Percentiles rank a stretch among this genome's conserved stretches.
These are phyloP conservation scores for Kluyveromyces nonfermentans DNA, from an alignment of 805 yeast species.

Conservation along the genomic window DNA sequence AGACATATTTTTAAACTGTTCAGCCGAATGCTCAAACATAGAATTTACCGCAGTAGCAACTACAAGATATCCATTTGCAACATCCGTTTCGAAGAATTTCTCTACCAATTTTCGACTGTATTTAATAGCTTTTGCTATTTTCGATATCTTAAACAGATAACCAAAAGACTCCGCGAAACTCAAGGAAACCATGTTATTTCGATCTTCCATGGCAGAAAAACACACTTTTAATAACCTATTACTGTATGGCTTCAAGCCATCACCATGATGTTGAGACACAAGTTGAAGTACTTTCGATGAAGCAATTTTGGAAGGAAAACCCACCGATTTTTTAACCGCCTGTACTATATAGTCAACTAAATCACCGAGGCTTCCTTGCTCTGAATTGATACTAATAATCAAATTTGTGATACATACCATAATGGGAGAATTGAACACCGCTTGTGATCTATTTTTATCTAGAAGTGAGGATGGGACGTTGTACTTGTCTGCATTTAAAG, in stretches of 20 bases:
- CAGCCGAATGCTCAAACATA: slow-evolving; percentile 59
- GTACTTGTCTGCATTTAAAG: slow-evolving; percentile 82
- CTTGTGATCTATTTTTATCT: slow-evolving; percentile 66
- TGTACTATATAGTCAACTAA: slow-evolving; percentile 41
- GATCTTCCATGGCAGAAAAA: slow-evolving; percentile 50
- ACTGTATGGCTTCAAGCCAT: slow-evolving; percentile 39
- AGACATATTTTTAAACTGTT: slow-evolving; percentile 52
- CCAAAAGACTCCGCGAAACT: slow-evolving; percentile 80
- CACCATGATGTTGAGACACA: slow-evolving; percentile 48
- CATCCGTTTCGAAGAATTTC: slow-evolving; percentile 51
- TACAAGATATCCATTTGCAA: slow-evolving; percentile 33
- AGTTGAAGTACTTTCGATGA: slow-evolving; percentile 66
- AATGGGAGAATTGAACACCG: slow-evolving; percentile 74
- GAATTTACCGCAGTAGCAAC: slow-evolving; percentile 58
- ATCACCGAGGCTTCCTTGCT: slow-evolving; percentile 32
- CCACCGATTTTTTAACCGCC: slow-evolving; percentile 64
- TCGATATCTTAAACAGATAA: slow-evolving; percentile 56
- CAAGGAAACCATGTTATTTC: slow-evolving; percentile 61
- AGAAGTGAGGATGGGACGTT: slow-evolving; percentile 61
- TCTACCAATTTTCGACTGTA: slow-evolving; percentile 43
- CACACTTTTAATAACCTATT: slow-evolving; percentile 55
- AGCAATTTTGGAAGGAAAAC: slow-evolving; percentile 85
- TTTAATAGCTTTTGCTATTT: slow-evolving; percentile 40
- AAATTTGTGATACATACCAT: slow-evolving; percentile 77
- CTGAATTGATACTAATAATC: slow-evolving; percentile 47